Percentiles rank a stretch among this genome's conserved stretches.
Conservation (phyloP, 441 rosid genomes). For the Pelargonium fulgidum region DNA sequence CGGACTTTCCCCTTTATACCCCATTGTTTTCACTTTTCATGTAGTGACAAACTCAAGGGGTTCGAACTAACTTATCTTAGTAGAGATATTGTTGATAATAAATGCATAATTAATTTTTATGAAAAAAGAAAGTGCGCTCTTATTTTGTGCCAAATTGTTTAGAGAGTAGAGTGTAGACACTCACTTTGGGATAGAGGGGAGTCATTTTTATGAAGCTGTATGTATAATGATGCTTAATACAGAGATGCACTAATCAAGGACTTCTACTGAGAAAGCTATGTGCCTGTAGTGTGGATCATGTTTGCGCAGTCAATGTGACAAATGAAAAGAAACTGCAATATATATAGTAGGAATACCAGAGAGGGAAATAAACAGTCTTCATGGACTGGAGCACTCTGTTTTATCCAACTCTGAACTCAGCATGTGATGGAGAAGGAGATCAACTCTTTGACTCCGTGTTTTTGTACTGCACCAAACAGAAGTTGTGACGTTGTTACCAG, state of each 20-base stretch:
- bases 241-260: not conserved
- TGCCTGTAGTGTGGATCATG: not conserved
- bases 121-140: too few relatives aligned
- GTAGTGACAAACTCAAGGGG: too few relatives aligned
- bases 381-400: slow-evolving; percentile 23
- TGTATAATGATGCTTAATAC: too few relatives aligned
- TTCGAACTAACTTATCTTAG: too few relatives aligned
- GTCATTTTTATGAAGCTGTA: too few relatives aligned
- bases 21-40: too few relatives aligned
- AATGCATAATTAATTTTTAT: too few relatives aligned
- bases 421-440: slow-evolving; percentile 87
- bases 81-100: too few relatives aligned
- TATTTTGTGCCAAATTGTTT: too few relatives aligned
- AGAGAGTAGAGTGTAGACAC: too few relatives aligned
- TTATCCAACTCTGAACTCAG: slow-evolving; percentile 54
- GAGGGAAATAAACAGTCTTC: slow-evolving; percentile 7
- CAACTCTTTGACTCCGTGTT: slow-evolving; percentile 84
- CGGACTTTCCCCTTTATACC: too few relatives aligned
- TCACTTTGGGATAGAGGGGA: too few relatives aligned
- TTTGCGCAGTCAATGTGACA: not conserved
- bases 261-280: not conserved
- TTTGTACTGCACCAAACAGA: slow-evolving; percentile 55
- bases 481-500: slow-evolving; percentile 6
- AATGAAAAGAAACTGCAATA: not conserved
- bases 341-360: slow-evolving; percentile 18